These are phyloP conservation scores for Hyaloperonospora brassicae DNA, from an alignment of 352 stramenopile species.

Conservation along the genomic window DNA sequence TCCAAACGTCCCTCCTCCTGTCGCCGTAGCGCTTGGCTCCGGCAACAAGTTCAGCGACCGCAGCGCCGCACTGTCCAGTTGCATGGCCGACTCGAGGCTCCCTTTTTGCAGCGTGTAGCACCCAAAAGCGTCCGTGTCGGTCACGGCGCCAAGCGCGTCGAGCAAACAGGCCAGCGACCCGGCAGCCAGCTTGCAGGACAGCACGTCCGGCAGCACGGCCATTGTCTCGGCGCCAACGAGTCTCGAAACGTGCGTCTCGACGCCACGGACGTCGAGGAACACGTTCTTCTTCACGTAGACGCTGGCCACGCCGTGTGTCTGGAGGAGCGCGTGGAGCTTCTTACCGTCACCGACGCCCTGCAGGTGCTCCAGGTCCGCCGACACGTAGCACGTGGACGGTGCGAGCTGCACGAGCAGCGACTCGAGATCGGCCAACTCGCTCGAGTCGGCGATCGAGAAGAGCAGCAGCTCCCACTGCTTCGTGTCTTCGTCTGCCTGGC, in stretches of 20 bases:
- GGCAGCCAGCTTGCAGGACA: conserved; percentile 62
- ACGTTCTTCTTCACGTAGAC: conserved; percentile 65
- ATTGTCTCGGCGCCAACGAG: conserved; percentile 52
- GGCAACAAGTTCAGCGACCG: conserved; percentile 91
- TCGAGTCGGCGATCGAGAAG: conserved; percentile 78
- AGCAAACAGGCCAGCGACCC: conserved; percentile 61
- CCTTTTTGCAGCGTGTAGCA: conserved; percentile 58
- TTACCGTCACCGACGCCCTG: conserved; percentile 68
- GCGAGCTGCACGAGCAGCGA: conserved; percentile 76
- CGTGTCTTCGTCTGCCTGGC: conserved; percentile 57
- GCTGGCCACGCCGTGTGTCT: conserved; percentile 49
- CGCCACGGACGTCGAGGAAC: conserved; percentile 40
- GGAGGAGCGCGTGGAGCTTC: conserved; percentile 68
- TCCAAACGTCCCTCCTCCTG: conserved; percentile 35
- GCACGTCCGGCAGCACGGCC: conserved; percentile 51
- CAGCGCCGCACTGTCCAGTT: conserved; percentile 88
- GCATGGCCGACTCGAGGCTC: conserved; percentile 84
- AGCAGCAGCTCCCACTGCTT: conserved; percentile 81
- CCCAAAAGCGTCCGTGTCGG: conserved; percentile 57
- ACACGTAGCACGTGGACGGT: conserved; percentile 67
- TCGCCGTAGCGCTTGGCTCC: conserved; percentile 40
- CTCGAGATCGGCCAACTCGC: conserved; percentile 75
- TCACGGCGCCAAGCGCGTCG: conserved; percentile 60
- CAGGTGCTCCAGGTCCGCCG: conserved; percentile 45
- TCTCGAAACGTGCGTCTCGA: conserved; percentile 60